Conservation (phyloP, 352 stramenopile genomes). For the Pythium volutum region DNA sequence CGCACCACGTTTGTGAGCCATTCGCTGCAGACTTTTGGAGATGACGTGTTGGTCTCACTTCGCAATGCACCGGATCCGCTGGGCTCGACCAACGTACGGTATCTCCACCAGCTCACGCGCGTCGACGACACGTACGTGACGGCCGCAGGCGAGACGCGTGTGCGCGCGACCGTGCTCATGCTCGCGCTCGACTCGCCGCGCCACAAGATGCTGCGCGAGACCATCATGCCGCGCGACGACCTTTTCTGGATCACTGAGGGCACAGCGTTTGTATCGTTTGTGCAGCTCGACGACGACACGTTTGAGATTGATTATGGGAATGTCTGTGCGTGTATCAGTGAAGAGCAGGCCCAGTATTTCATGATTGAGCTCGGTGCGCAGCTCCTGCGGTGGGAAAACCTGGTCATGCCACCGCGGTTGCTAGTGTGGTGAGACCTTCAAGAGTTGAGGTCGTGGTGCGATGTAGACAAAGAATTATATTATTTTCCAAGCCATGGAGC, state of each 20-base stretch:
- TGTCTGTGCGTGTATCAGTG: conserved; percentile 17
- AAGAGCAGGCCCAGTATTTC: conserved; percentile 24
- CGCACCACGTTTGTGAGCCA: conserved; percentile 20
- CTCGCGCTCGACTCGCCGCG: conserved; percentile 16
- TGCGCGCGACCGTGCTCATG: conserved; percentile 21
- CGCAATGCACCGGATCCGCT: conserved; percentile 17
- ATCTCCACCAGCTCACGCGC: conserved; percentile 12
- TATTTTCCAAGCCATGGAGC: no score
- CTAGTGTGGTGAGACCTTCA: no score
- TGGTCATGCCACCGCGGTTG: conserved; percentile 21
- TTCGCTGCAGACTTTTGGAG: conserved; percentile 13
- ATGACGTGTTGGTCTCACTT: conserved; percentile 7
- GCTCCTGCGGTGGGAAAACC: conserved; percentile 22
- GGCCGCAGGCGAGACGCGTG: not conserved
- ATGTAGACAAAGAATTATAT: no score
- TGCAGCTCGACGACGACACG: conserved; percentile 14
- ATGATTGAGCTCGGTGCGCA: conserved; percentile 24
- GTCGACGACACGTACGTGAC: conserved; percentile 9
- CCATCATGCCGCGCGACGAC: conserved; percentile 11
- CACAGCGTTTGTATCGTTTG: conserved; percentile 20
- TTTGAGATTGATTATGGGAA: conserved; percentile 25
- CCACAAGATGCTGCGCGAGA: conserved; percentile 20
- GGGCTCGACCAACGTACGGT: conserved; percentile 10
- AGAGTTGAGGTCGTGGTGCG: no score
- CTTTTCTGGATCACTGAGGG: conserved; percentile 24